Percentiles rank a stretch among this genome's conserved stretches.
Conservation (phyloP, 2,329 filamentous ascomycete species). For the Drechslerella stenobrocha region DNA sequence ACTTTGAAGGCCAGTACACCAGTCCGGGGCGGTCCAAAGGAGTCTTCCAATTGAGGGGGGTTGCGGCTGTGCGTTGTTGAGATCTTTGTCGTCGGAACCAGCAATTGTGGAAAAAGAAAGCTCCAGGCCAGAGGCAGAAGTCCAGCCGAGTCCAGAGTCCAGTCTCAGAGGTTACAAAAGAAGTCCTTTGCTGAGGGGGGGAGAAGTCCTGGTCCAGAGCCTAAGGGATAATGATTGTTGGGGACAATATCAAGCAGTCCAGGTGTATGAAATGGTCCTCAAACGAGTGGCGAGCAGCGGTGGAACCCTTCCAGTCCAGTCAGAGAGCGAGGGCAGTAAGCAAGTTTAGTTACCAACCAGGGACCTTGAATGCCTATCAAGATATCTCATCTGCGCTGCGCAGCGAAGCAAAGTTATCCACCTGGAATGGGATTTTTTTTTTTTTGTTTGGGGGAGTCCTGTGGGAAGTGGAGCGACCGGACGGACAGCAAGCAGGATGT, state of each 20-base stretch:
- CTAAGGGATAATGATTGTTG: slow-evolving; percentile 15
- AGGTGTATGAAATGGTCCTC: slow-evolving; percentile 31
- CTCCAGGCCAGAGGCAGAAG: slow-evolving; percentile 4
- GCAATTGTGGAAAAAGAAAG: slow-evolving; percentile 1
- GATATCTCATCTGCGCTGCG: slow-evolving; percentile 25
- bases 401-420: slow-evolving; percentile 8
- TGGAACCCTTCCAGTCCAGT: slow-evolving; percentile 36
- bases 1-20: slow-evolving; percentile 9
- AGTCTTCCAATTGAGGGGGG: slow-evolving; percentile 38
- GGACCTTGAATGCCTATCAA: slow-evolving; percentile 16
- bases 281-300: slow-evolving; percentile 34
- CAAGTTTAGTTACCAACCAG: slow-evolving; percentile 13
- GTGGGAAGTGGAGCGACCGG: slow-evolving; percentile 27
- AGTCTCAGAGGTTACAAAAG: background rate
- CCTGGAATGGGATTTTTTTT: slow-evolving; percentile 9
- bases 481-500: background rate
- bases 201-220: slow-evolving; percentile 6
- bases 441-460: slow-evolving; percentile 4
- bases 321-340: slow-evolving; percentile 12
- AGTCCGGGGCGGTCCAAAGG: slow-evolving; percentile 7
- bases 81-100: slow-evolving; percentile 26
- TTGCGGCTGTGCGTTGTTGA: slow-evolving; percentile 29
- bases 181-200: slow-evolving; percentile 4
- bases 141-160: slow-evolving; percentile 24
- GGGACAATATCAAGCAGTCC: slow-evolving; percentile 17